Evolutionary conservation across 83 land plant genomes (phyloP), one percentile per base, ranked within the genome.

Genomic region (Thuja plicata): DNA sequence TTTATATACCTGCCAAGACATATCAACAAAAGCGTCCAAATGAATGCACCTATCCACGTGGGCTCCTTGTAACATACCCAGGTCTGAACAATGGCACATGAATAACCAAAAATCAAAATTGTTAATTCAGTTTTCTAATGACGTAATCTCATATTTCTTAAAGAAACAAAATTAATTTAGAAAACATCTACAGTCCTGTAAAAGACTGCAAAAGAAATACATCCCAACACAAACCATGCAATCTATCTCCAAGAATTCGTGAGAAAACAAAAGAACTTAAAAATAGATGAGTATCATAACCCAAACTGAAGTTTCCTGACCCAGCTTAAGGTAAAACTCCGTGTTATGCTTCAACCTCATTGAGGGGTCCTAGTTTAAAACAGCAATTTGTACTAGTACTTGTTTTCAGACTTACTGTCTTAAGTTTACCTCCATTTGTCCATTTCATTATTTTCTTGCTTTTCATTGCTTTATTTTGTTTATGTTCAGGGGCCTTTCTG

Each of bases 61-160:
- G 93, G 77, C 79, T 93, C 94, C 89, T 90, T 93, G 88, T 91
- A 89, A 84, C 87, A 87, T n/a, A 91, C 93, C 94, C 94, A 93
- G 15, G 82, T 86, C 94, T 93, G 87, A 85, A 54, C 60, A 70
- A 70, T n/a, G 27, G 10, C 8, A 24, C 32, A 70, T 13, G 15
- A 66, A 66, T 1, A 24, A 24, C 30, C 27, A 70, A 70, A 70
- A 24, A 27, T 70, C 30, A 70, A 70, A 8, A 8, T 70, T 24
- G 0, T 8, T 70, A 32, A 70, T n/a, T 24, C 74, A 70, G n/a
- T 0, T 7, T 70, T 27, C 74, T 70, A 50, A 50, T 10, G 30
- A 27, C 8, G 8, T 24, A 24, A 8, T 27, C 74, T 70, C 10
- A 24, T 70, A 70, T 15, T 70, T 70, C 32, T 70, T 0, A 70